A percentile compares a stretch with the other conserved stretches of the same genome.
phyloP scores from a whole-genome alignment of 2,329 filamentous ascomycete genomes.

The Boeremia lycopersici region DNA sequence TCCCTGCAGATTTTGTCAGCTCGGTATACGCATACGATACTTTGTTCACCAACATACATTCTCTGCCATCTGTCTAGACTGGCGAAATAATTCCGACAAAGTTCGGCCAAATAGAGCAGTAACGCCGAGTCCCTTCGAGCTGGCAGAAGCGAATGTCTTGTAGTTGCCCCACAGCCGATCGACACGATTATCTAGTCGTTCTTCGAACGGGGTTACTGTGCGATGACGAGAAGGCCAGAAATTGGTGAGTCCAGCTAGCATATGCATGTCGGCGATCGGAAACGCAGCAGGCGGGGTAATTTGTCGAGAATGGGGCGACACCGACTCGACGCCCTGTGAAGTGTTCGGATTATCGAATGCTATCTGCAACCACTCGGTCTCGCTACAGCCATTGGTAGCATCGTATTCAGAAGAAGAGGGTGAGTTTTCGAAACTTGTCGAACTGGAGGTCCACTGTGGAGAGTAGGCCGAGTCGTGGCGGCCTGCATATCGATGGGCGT shows the following conservation, averaged over 20 bases:
- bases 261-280: not conserved
- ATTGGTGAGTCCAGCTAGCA: not conserved
- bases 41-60: not conserved
- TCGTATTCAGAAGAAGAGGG: not conserved
- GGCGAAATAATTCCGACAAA: conserved; percentile 1
- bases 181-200: not conserved
- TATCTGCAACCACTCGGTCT: not conserved
- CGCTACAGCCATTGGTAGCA: not conserved
- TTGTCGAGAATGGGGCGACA: not conserved
- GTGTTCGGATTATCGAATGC: not conserved
- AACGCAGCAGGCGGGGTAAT: not conserved
- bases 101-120: conserved; percentile 1
- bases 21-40: not conserved
- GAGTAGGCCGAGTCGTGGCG: not conserved
- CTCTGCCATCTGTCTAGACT: conserved; percentile 8
- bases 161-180: conserved; percentile 8
- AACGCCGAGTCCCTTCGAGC: not conserved
- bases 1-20: not conserved
- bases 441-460: not conserved
- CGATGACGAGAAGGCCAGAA: not conserved
- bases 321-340: not conserved
- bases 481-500: not conserved
- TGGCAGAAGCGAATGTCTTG: conserved; percentile 2
- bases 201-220: not conserved
- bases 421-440: not conserved